A percentile compares a stretch with the other conserved stretches of the same genome.
Conservation (phyloP, 306 rosid genomes). For the Purshia tridentata region DNA sequence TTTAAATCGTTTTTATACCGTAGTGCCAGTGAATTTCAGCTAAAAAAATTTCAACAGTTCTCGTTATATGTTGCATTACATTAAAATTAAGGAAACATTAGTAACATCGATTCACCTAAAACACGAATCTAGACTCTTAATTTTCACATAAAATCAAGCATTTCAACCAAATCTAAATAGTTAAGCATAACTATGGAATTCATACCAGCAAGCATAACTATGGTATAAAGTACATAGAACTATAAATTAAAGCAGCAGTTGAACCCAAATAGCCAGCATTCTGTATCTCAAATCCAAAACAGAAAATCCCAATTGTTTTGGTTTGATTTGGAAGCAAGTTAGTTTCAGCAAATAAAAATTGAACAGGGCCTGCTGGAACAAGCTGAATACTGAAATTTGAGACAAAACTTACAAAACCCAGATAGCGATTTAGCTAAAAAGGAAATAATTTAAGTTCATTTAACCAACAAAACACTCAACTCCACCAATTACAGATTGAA, state of each 20-base stretch:
- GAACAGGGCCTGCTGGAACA: slow-evolving; percentile 11
- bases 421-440: slow-evolving; percentile 4
- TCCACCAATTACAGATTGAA: slow-evolving; percentile 19
- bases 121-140: background rate
- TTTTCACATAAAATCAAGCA: background rate
- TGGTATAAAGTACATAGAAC: background rate
- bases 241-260: background rate
- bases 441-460: slow-evolving; percentile 4
- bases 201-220: background rate
- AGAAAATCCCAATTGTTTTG: background rate
- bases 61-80: background rate
- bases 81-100: background rate
- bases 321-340: background rate
- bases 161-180: background rate
- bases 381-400: slow-evolving; percentile 2
- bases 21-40: background rate
- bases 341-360: background rate
- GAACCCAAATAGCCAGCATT: background rate
- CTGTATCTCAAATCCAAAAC: background rate
- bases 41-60: background rate
- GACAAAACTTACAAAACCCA: slow-evolving; percentile 19
- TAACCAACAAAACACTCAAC: slow-evolving; percentile 13
- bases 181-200: background rate
- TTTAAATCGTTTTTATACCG: background rate
- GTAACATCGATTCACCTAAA: background rate